These are phyloP conservation scores for Botrytis fabae DNA, from an alignment of 2,329 filamentous ascomycete species.

Conservation along the genomic window DNA sequence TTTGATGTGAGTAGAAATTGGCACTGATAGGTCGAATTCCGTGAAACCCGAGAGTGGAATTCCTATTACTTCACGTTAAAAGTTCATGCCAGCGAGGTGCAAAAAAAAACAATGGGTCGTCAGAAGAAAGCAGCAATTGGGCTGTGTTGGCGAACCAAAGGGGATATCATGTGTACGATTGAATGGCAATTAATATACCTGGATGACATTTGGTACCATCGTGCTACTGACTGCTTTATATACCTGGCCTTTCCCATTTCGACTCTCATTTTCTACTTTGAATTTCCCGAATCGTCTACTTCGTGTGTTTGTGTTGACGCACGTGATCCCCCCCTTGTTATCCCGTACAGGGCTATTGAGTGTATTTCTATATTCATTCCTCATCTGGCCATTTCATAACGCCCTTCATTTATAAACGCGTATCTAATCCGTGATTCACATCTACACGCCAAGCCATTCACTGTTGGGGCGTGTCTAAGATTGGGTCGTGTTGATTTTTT, in stretches of 20 bases:
- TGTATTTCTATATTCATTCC: neutral
- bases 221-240: neutral
- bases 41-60: neutral
- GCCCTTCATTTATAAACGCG: neutral
- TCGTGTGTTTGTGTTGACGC: neutral
- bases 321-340: neutral
- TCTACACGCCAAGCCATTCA: slow-evolving; percentile 8
- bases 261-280: neutral
- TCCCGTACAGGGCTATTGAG: neutral
- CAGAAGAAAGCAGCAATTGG: neutral
- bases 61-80: neutral
- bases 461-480: slow-evolving; percentile 5
- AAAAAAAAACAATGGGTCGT: neutral
- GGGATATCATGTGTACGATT: neutral
- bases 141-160: neutral
- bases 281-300: neutral
- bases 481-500: neutral
- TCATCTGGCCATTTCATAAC: neutral
- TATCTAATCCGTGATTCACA: neutral
- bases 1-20: neutral
- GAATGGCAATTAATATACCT: neutral
- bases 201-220: neutral
- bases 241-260: neutral
- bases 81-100: slow-evolving; percentile 1
- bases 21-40: neutral